Conservation (phyloP, 148 eudicot genomes). For the Rhododendron kiyosumense region DNA sequence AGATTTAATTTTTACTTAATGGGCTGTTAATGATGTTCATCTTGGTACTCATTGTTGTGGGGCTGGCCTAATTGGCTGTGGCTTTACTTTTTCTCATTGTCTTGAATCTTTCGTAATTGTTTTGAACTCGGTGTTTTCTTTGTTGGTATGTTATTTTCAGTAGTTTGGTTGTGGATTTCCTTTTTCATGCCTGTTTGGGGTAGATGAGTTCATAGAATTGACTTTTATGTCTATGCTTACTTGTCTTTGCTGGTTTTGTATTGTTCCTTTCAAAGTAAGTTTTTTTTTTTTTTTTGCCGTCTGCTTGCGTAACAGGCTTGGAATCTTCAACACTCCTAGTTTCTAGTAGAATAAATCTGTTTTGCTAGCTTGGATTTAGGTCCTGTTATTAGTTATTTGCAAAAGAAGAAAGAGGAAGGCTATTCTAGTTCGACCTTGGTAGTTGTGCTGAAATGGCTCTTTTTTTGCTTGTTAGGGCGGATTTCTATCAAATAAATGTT, state of each 20-base stretch:
- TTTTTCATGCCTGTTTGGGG: neutral
- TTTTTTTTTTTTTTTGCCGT: neutral
- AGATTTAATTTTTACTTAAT: slow-evolving; percentile 1
- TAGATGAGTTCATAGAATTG: slow-evolving; percentile 3
- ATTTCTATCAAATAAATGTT: neutral
- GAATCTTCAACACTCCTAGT: neutral
- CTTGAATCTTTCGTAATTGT: neutral
- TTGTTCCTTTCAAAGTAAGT: neutral
- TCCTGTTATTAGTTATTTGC: neutral
- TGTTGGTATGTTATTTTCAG: neutral
- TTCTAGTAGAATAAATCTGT: neutral
- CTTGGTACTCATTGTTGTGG: neutral
- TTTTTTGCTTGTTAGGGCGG: neutral
- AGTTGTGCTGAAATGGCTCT: neutral
- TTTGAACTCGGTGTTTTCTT: neutral
- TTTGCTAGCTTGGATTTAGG: neutral
- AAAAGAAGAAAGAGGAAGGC: neutral
- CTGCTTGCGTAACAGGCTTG: neutral
- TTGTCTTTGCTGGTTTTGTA: neutral
- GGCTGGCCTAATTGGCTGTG: slow-evolving; percentile 7
- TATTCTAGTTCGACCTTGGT: neutral
- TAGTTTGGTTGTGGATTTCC: neutral
- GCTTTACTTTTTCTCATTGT: neutral
- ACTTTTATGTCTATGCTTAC: neutral
- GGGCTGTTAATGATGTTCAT: neutral